Conservation (phyloP, 1,284 basidiomycete genomes). For the Pulchroboletus neoregius region DNA sequence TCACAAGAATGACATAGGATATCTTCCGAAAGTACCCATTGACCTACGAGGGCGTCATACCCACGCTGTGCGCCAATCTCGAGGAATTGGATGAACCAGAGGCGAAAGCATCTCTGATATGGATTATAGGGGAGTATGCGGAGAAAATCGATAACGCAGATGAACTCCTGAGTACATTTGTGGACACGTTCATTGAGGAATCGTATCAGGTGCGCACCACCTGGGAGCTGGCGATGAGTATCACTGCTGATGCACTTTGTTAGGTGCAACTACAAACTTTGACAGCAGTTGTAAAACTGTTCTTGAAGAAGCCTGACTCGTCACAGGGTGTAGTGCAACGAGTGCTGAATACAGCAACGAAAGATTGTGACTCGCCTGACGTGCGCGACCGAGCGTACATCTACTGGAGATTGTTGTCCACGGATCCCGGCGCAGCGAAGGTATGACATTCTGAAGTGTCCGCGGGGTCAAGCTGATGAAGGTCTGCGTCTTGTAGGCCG, state of each 20-base stretch:
- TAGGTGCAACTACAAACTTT: slow-evolving; percentile 93
- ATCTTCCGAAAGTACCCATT: slow-evolving; percentile 99
- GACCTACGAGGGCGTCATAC: slow-evolving; percentile 96
- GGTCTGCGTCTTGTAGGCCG: slow-evolving; percentile 50
- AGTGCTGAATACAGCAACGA: slow-evolving; percentile 90
- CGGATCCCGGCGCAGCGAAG: slow-evolving; percentile 92
- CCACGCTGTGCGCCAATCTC: slow-evolving; percentile 89
- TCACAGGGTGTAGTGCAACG: slow-evolving; percentile 88
- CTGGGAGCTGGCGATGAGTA: not conserved
- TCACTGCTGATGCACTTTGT: not conserved
- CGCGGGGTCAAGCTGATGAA: slow-evolving; percentile 2
- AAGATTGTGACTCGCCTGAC: slow-evolving; percentile 96
- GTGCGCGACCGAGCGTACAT: slow-evolving; percentile 96
- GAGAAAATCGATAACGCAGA: slow-evolving; percentile 96
- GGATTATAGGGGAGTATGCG: slow-evolving; percentile 99
- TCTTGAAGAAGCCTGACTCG: slow-evolving; percentile 89
- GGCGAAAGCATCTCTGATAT: slow-evolving; percentile 95
- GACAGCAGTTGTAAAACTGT: slow-evolving; percentile 95
- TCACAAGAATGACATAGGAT: slow-evolving; percentile 51
- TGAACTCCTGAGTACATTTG: slow-evolving; percentile 86
- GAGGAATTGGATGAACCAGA: slow-evolving; percentile 98
- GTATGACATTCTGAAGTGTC: slow-evolving; percentile 39
- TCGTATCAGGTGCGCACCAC: slow-evolving; percentile 67
- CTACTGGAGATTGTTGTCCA: slow-evolving; percentile 91
- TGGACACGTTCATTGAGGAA: slow-evolving; percentile 92